phyloP scores from a whole-genome alignment of 2,329 filamentous ascomycete genomes.

The Teratosphaeria pseudoeucalypti region DNA sequence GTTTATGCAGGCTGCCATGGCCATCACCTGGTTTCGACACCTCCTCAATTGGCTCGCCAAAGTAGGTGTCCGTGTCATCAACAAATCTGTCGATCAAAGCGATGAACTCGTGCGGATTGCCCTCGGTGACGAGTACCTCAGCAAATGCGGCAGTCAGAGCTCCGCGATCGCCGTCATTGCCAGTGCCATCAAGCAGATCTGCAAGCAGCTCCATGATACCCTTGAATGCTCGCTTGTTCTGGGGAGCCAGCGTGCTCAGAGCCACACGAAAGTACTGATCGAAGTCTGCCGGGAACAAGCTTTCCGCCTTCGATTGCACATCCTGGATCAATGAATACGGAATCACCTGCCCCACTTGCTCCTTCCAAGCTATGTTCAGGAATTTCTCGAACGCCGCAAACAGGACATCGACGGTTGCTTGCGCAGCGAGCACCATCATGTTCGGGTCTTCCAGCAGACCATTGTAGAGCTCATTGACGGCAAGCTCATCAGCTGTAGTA shows the following conservation, averaged over 20 bases:
- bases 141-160: slow-evolving; percentile 81
- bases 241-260: slow-evolving; percentile 44
- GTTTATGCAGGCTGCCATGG: slow-evolving; percentile 28
- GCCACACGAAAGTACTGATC: slow-evolving; percentile 47
- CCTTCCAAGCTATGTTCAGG: slow-evolving; percentile 73
- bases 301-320: slow-evolving; percentile 56
- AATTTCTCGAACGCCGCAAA: slow-evolving; percentile 95
- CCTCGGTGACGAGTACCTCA: slow-evolving; percentile 70
- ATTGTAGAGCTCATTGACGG: slow-evolving; percentile 86
- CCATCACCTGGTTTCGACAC: slow-evolving; percentile 6
- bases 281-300: slow-evolving; percentile 61
- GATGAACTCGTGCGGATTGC: slow-evolving; percentile 70
- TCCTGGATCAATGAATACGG: slow-evolving; percentile 59
- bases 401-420: slow-evolving; percentile 70
- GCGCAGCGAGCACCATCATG: slow-evolving; percentile 63
- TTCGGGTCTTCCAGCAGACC: slow-evolving; percentile 72
- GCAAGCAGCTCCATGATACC: slow-evolving; percentile 76
- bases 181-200: slow-evolving; percentile 78
- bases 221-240: slow-evolving; percentile 65
- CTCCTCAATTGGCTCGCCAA: slow-evolving; percentile 49
- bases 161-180: slow-evolving; percentile 82
- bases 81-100: slow-evolving; percentile 81
- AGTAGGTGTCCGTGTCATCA: slow-evolving; percentile 81
- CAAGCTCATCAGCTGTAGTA: slow-evolving; percentile 59
- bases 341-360: slow-evolving; percentile 78